A percentile compares a stretch with the other conserved stretches of the same genome.
Conservation (phyloP, 257 asterid species). For the Solanum rostratum region DNA sequence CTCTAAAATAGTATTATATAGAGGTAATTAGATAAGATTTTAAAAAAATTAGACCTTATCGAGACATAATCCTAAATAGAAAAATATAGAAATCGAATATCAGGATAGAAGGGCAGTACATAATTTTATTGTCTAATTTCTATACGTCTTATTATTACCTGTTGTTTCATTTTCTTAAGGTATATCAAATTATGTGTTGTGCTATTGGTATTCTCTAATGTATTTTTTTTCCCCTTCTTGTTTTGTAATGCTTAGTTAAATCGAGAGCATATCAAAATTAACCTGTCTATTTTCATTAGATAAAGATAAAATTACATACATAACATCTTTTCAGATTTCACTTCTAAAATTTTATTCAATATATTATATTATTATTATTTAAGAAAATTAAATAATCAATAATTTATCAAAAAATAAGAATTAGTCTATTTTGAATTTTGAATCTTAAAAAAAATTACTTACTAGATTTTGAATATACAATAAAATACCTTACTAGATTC, state of each 20-base stretch:
- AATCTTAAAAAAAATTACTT: neutral
- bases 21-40: too few relatives aligned
- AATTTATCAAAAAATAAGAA: neutral
- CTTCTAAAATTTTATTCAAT: fast-evolving
- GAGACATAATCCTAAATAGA: too few relatives aligned
- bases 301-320: neutral
- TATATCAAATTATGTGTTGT: too few relatives aligned
- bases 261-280: neutral
- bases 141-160: too few relatives aligned
- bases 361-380: neutral
- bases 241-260: neutral
- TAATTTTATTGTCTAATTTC: too few relatives aligned
- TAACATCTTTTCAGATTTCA: fast-evolving
- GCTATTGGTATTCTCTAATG: too few relatives aligned
- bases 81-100: too few relatives aligned
- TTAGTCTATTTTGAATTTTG: neutral
- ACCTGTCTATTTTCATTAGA: fast-evolving
- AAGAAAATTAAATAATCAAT: neutral
- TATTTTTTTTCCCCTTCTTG: neutral
- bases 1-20: too few relatives aligned
- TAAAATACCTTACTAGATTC: too few relatives aligned
- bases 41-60: too few relatives aligned
- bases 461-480: neutral
- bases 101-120: too few relatives aligned
- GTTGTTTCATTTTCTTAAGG: too few relatives aligned